Conservation (phyloP, 805 yeast genomes). For the Sugiyamaella lignohabitans region DNA sequence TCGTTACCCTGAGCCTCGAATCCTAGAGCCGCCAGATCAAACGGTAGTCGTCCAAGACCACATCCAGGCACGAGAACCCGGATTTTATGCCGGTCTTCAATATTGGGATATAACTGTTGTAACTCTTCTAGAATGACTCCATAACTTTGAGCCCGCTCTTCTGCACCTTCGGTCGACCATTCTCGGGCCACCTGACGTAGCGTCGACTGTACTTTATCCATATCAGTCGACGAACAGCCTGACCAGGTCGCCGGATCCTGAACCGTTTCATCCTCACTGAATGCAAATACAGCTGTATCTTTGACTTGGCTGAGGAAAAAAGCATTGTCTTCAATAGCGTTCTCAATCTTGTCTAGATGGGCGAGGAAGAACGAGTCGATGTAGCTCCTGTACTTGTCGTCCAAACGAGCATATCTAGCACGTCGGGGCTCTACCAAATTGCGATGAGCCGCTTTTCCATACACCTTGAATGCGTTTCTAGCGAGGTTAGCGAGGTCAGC, state of each 20-base stretch:
- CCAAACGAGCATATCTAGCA: constrained; percentile 8
- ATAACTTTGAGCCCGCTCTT: constrained; percentile 52
- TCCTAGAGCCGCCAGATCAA: constrained; percentile 45
- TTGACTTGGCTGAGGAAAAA: constrained; percentile 22
- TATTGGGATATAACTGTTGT: constrained; percentile 27
- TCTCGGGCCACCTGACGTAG: constrained; percentile 70
- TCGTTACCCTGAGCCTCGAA: constrained; percentile 69
- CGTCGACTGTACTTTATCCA: constrained; percentile 51
- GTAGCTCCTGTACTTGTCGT: neutral
- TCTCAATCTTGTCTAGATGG: constrained; percentile 15
- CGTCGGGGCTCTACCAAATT: constrained; percentile 14
- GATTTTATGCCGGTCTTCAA: constrained; percentile 20
- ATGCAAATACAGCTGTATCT: neutral
- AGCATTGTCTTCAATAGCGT: constrained; percentile 18
- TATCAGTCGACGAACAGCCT: constrained; percentile 37
- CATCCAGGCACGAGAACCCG: constrained; percentile 76
- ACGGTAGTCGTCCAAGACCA: constrained; percentile 79
- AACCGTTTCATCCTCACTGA: neutral
- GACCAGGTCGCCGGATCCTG: neutral
- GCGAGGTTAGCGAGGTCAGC: neutral
- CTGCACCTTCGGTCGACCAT: constrained; percentile 54
- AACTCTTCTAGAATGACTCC: constrained; percentile 46
- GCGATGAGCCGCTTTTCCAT: constrained; percentile 7
- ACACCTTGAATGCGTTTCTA: constrained; percentile 11
- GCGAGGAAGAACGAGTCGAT: constrained; percentile 7